A percentile compares a stretch with the other conserved stretches of the same genome.
Conservation (phyloP, 306 rosid species). For the Trifolium dubium region DNA sequence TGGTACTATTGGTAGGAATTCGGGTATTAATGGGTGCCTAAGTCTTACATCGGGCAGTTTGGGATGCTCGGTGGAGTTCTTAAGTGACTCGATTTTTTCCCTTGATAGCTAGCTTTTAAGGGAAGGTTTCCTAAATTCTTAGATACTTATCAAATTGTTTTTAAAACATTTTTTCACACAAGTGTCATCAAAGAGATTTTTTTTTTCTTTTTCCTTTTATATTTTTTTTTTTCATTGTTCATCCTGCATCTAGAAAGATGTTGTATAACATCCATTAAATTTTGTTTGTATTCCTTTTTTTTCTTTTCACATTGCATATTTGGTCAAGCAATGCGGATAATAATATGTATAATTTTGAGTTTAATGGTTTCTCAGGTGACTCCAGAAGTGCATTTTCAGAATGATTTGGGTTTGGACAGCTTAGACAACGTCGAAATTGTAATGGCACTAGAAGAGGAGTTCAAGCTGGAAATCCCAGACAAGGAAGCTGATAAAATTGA, state of each 20-base stretch:
- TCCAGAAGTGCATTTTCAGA: constrained; percentile 83
- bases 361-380: constrained; percentile 63
- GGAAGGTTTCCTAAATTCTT: too few species aligned
- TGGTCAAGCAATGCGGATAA: constrained; percentile 9
- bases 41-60: too few species aligned
- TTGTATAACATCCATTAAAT: not conserved
- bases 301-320: constrained; percentile 16
- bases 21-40: too few species aligned
- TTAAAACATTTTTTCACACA: too few species aligned
- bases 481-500: constrained; percentile 91
- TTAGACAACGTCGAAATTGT: constrained; percentile 97
- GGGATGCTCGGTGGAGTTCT: too few species aligned
- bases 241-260: not conserved
- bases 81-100: too few species aligned
- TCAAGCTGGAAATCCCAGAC: constrained; percentile 97
- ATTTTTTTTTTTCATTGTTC: not conserved
- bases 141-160: too few species aligned
- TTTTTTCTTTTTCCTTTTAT: not conserved
- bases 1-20: too few species aligned
- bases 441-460: constrained; percentile 96
- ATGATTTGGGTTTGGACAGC: constrained; percentile 96
- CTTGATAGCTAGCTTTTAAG: too few species aligned
- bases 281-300: constrained; percentile 1
- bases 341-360: not conserved
- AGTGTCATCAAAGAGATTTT: too few species aligned